Evolutionary conservation across 73 alveolate species (phyloP), one percentile per base, ranked within the genome.

Genomic region (Paramecium bursaria): DNA sequence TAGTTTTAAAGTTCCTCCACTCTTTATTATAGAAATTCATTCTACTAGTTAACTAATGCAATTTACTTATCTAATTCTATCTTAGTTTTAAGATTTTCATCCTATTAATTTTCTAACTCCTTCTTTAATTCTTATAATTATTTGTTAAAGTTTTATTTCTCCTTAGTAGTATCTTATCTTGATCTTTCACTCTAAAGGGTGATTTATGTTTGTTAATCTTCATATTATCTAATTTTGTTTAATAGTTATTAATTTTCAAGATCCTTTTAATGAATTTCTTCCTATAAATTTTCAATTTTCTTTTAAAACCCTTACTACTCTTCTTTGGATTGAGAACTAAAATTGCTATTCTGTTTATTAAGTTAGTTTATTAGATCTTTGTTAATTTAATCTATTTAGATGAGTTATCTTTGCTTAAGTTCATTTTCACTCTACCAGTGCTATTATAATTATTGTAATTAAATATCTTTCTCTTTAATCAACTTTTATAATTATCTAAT

Each of bases 361-460:
- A 67, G 19, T 0, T 42, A 67, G 19, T 39, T 31, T 67, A 39
- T 67, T n/a, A 67, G 50, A n/a, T 42, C 26, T 25, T 21, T 67
- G 23, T 67, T 67, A 0, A 67, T 47, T 10, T 42, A 17, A 4
- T 67, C 82, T 3, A 67, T 9, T 17, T 25, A 11, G 17, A 35
- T 21, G 0, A 67, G 19, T 25, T 67, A 67, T 42, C 44, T 67
- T 67, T 67, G 44, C 44, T 67, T 67, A 39, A 67, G 19, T 31
- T 67, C 82, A 35, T 67, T 67, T 42, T 67, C 82, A 67, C 33
- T 67, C 44, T 67, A 42, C 82, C 57, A 67, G 44, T 67, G 82
- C 22, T 67, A 67, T 17, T 44, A 67, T 42, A 67, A 35, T 67
- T 67, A 44, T 33, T 67, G 21, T 22, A 67, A 3, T 33, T 67